A percentile compares a stretch with the other conserved stretches of the same genome.
Evolutionary conservation across 73 alveolate genomes (phyloP).

Genomic region (Durusdinium trenchii): DNA sequence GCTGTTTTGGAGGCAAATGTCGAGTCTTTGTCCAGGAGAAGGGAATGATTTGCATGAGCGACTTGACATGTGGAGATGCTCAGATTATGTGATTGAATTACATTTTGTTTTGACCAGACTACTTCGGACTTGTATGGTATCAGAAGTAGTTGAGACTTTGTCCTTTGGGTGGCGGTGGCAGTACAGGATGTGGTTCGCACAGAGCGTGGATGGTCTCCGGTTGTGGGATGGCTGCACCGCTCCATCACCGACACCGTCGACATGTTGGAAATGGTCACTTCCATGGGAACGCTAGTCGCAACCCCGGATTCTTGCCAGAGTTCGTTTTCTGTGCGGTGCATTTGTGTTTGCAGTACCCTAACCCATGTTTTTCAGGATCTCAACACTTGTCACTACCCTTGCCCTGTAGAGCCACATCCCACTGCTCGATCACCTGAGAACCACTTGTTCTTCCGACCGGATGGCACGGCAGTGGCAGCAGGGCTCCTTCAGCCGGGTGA

Average conservation of each 20-base stretch:
- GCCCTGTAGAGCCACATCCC: neutral
- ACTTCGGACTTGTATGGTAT: too few species aligned
- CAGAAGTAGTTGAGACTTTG: too few species aligned
- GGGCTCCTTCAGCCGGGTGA: neutral
- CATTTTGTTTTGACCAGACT: too few species aligned
- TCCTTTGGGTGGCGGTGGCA: too few species aligned
- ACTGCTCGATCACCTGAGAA: neutral
- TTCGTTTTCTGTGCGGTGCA: neutral
- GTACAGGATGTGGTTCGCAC: neutral
- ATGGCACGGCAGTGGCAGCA: neutral
- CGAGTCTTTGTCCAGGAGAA: neutral
- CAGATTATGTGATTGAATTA: too few species aligned
- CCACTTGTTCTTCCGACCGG: neutral
- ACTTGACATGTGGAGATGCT: neutral
- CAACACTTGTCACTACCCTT: too few species aligned
- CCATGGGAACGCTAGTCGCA: neutral
- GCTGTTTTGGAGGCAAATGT: slow-evolving; percentile 4
- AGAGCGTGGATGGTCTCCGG: neutral
- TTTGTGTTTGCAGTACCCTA: too few species aligned
- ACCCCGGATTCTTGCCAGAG: neutral
- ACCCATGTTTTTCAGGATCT: too few species aligned
- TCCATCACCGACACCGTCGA: neutral
- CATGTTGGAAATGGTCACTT: neutral
- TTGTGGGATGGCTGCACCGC: slow-evolving; percentile 1
- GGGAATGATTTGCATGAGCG: neutral